Evolutionary conservation across 2,329 filamentous ascomycete species (phyloP), one percentile per base, ranked within the genome.

Genomic region (Colletotrichum limetticola): DNA sequence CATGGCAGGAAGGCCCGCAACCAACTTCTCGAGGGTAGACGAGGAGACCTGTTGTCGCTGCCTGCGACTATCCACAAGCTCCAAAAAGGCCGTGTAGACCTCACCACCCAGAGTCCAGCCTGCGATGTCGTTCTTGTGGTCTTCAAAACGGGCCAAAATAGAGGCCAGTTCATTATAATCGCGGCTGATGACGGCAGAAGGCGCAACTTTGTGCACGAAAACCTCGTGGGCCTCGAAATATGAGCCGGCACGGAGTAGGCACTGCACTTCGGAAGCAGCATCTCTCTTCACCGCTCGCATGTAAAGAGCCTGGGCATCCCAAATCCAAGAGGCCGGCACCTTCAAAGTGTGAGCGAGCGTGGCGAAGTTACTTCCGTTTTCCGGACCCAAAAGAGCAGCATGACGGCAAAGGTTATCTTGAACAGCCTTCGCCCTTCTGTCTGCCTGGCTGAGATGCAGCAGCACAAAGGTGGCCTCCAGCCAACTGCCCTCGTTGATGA

Each of bases 181-280:
- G 56, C 93, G 91, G 79, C 94, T 93, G 74, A 99, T 93, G 75
- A 99, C 89, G 12, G 94, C 91, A 32, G 89, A 87, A 0, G 97
- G 97, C 0, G 94, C 97, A 35, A 98, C 95, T 75, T 93, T 89
- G 75, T 91, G 90, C 73, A 93, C 90, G 66, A 99, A 92, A 1
- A 96, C 94, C 32, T 91, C 89, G 82, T 98, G 97, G 0, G 97
- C 97, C 80, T 97, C 94, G 35, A 91, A 87, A 82, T 91, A 93
- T 55, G 94, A 91, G 52, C 90, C 89, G 2, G 95, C 96, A 61
- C 91, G 91, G 72, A 98, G 88, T 14, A 99, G 91, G 78, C 92
- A 97, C 67, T 92, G 88, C 11, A 96, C 93, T 81, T 98, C 94
- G 5, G 87, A 86, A 58, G 87, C 88, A 12, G 93, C 87, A 79